Evolutionary conservation across 495 filamentous ascomycete genomes (phyloP), one percentile per base, ranked within the genome.

Genomic region (Aspergillus homomorphus): DNA sequence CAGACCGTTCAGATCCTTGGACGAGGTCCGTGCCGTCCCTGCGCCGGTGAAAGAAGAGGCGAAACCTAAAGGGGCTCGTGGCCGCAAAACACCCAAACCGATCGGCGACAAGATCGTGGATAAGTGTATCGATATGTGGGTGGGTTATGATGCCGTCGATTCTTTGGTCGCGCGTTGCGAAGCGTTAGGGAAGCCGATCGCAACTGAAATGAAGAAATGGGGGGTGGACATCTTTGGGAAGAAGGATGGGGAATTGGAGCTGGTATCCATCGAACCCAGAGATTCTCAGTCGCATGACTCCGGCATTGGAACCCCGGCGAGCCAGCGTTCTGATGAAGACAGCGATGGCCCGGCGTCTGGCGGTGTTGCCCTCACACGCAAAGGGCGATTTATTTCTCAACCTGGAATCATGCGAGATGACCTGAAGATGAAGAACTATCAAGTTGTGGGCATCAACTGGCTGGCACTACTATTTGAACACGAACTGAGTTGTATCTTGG

Each of bases 361-460:
- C 33, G 63, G 12, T 38, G 33, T 38, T 5, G 12, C 33, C 4
- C 5, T 12, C 33, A 12, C 69, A 14, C 73, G 72, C 51, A 81
- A 79, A 62, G 51, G 69, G 45, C 68, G 70, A 2, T 84, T 87
- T 55, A 77, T 89, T 18, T 76, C 84, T 42, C 88, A 96, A 65
- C 94, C 94, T 1, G 70, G 77, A 5, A 81, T 87, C 48, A 91
- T 98, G 86, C 74, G 77, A 2, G 77, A 87, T 3, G 80, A 86
- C 59, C 75, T 91, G 51, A 70, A 78, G 16, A 81, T 98, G 71
- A 97, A 97, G 68, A 85, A 93, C 45, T 98, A 97, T 62, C 94
- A 98, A 69, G 69, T 98, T 44, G 90, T 96, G 23, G 94, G 94
- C 20, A 80, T 98, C 28, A 98, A 98, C 65, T 98, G 95, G 95